Evolutionary conservation across 2,329 filamentous ascomycete species (phyloP), one percentile per base, ranked within the genome.

Genomic region (Westerdykella sp.): DNA sequence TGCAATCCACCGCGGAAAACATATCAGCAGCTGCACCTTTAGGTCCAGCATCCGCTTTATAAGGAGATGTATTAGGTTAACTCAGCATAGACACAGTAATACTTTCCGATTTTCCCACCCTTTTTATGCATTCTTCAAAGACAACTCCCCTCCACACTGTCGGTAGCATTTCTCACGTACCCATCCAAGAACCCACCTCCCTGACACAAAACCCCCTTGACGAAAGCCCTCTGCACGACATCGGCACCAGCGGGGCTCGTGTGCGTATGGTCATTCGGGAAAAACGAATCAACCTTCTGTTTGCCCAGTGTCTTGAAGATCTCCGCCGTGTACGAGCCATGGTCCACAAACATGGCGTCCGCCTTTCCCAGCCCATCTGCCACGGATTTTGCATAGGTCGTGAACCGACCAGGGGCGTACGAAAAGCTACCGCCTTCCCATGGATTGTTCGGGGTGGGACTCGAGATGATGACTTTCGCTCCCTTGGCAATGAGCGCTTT

Each of bases 261-360:
- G 59, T 83, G 81, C 0, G 80, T 84, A 59, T 84, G 80, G 51
- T 83, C 80, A 15, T 71, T 70, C 0, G 79, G 77, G 47, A 74
- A 84, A 48, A 74, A 69, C 0, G 67, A 65, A 57, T 80, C 73
- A 21, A 80, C 76, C 3, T 65, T 69, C 0, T 64, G 46, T 34
- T 63, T 66, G 0, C 80, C 78, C 37, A 80, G 54, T 12, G 67
- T 65, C 57, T 73, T 57, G 57, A 75, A 80, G 32, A 71, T 73
- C 48, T 74, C 70, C 3, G 75, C 78, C 5, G 74, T 73, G 51
- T 81, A 81, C 31, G 69, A 67, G n/a, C 77, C 76, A 53, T 84
- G 80, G 22, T 81, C 75, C 9, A 84, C 74, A 56, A 77, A 81
- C 23, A 58, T 61, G 0, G 62, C 66, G 34, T 58, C 60, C 7